Conservation (phyloP, 177 flowering plant species). For the Tripterygium wilfordii region DNA sequence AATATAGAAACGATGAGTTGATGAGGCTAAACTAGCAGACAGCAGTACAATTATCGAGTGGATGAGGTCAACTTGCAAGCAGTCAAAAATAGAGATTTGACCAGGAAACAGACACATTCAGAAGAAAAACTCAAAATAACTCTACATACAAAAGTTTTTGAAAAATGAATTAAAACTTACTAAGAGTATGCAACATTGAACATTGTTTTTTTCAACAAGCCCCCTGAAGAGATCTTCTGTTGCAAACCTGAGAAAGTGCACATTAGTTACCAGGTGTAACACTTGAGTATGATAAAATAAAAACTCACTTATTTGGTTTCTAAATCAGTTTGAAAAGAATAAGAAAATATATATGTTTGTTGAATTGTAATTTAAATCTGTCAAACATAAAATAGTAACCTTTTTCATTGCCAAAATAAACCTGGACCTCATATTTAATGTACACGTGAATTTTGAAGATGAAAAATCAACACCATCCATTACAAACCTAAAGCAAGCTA, state of each 20-base stretch:
- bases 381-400: too few species aligned
- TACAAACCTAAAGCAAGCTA: too few species aligned
- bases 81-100: too few species aligned
- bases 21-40: not conserved
- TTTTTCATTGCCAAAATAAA: too few species aligned
- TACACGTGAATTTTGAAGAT: too few species aligned
- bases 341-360: too few species aligned
- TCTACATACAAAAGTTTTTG: too few species aligned
- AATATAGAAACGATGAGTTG: not conserved
- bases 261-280: conserved; percentile 3
- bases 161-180: conserved; percentile 56
- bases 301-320: not conserved
- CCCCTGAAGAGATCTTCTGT: conserved; percentile 70
- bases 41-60: not conserved
- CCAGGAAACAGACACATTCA: too few species aligned
- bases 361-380: too few species aligned
- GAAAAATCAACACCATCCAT: too few species aligned
- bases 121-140: not conserved
- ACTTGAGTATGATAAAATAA: not conserved
- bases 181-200: conserved; percentile 64
- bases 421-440: too few species aligned
- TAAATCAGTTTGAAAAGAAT: too few species aligned
- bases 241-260: conserved; percentile 55
- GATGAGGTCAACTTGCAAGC: not conserved
- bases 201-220: conserved; percentile 49